phyloP scores from a whole-genome alignment of 345 rosid genomes.

The Salix dunnii region DNA sequence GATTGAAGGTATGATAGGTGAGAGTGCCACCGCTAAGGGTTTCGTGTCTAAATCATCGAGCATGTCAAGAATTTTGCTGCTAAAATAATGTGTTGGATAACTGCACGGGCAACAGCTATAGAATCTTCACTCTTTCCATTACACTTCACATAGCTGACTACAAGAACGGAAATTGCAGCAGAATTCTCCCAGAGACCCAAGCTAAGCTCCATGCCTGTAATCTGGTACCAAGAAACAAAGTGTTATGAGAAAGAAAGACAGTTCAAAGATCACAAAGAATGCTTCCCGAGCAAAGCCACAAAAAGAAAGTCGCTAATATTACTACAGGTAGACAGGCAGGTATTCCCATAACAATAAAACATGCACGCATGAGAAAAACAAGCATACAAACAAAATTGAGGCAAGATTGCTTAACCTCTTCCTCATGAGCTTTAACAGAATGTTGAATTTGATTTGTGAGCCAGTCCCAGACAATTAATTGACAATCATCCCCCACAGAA shows the following conservation, averaged over 20 bases:
- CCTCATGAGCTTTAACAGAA: slow-evolving; percentile 71
- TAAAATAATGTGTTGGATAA: too few species aligned
- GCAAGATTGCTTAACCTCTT: slow-evolving; percentile 49
- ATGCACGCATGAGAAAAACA: not conserved
- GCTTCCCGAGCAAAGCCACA: not conserved
- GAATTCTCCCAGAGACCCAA: too few species aligned
- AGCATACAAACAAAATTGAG: not conserved
- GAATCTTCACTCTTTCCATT: too few species aligned
- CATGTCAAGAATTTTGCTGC: too few species aligned
- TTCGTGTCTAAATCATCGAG: too few species aligned
- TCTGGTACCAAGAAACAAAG: slow-evolving; percentile 34
- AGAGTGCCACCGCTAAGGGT: too few species aligned
- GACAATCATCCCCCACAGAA: slow-evolving; percentile 85
- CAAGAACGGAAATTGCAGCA: too few species aligned
- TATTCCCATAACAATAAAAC: not conserved
- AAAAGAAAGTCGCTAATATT: not conserved
- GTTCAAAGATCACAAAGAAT: not conserved
- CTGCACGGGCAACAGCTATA: too few species aligned
- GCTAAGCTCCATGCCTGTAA: slow-evolving; percentile 16
- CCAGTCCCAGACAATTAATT: slow-evolving; percentile 78
- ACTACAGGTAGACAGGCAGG: not conserved
- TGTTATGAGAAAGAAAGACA: not conserved
- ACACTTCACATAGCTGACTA: too few species aligned
- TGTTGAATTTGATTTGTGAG: slow-evolving; percentile 67
- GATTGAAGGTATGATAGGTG: too few species aligned